Percentiles rank a stretch among this genome's conserved stretches.
phyloP scores from a whole-genome alignment of 1,139 yeast species.

The Yamadazyma trypodendri region DNA sequence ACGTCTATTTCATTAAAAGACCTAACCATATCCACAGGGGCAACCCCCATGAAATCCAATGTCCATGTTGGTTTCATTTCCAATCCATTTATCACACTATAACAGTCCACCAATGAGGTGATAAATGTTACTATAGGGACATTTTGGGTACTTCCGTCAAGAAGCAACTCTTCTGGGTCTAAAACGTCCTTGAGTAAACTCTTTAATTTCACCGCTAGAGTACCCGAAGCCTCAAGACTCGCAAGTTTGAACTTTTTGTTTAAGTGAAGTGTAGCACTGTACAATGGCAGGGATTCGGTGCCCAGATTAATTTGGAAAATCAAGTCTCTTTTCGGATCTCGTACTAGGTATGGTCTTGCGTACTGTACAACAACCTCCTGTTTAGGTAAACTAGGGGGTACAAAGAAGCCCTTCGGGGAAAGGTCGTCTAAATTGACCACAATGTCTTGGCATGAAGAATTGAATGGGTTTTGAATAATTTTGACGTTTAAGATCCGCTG shows the following conservation, averaged over 20 bases:
- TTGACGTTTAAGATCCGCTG: constrained; percentile 60
- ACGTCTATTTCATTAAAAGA: constrained; percentile 5
- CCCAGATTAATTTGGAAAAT: constrained; percentile 52
- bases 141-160: constrained; percentile 17
- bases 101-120: constrained; percentile 28
- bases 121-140: constrained; percentile 22
- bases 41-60: constrained; percentile 24
- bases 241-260: constrained; percentile 27
- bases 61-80: constrained; percentile 39
- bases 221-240: constrained; percentile 27
- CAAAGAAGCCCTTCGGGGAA: constrained; percentile 37
- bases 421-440: constrained; percentile 51
- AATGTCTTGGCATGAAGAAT: constrained; percentile 50
- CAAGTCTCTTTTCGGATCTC: constrained; percentile 44
- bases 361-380: constrained; percentile 37
- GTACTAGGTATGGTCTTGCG: constrained; percentile 54
- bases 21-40: constrained; percentile 7
- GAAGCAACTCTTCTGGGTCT: constrained; percentile 20
- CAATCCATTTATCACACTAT: constrained; percentile 34
- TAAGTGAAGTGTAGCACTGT: constrained; percentile 29
- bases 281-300: constrained; percentile 9
- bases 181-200: constrained; percentile 24
- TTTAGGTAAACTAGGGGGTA: constrained; percentile 3
- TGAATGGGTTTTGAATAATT: constrained; percentile 52
- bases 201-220: constrained; percentile 22